Base-by-base conservation (phyloP, 2,329 filamentous ascomycete genomes). In the Allantophomopsis lycopodina region DNA sequence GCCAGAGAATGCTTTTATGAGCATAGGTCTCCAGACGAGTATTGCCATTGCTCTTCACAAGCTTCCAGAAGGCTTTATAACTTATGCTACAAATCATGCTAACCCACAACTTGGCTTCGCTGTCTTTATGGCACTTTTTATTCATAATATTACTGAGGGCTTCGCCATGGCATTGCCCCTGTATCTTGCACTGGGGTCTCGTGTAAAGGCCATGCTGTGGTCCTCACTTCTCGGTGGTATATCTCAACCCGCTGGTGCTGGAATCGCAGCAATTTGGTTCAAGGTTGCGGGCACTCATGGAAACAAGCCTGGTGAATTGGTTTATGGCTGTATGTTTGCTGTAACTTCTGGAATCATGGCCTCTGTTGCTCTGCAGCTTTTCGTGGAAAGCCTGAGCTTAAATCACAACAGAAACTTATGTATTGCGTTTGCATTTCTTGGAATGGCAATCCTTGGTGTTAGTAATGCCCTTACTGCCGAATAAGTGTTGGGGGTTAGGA, bases 131-230 rank as follows among this genome's bases (percentile, higher is more conserved):
- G 89, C 91, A 1, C 72, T 98, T 7, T 94, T 94, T 55, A 89
- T 98, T 43, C 91, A 98, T 69, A 98, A 96, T 62, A 94, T 98
- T 53, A 88, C 86, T 20, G 91, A 98, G 63, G 91, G 91, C 2
- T 96, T 96, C 56, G 85, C 88, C 45, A 82, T 98, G 71, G 86
- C 87, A 0, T 64, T 98, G 1, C 91, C 91, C 0, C 68, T 98
- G 0, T 98, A 94, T 60, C 83, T 98, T 52, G 91, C 91, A 1
- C 73, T 95, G 23, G 73, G 80, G 45, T 89, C 79, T 42, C 80
- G 87, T 35, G 64, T 75, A 55, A 81, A 79, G 50, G 89, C 91
- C 14, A 91, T 96, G 64, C 60, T 83, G 43, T 93, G 85, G 78
- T 80, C 83, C 4, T 79, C 83, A 8, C 57, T 94, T 0, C 67